phyloP scores from a whole-genome alignment of 176 grass and related monocot genomes.

The Juncus inflexus region DNA sequence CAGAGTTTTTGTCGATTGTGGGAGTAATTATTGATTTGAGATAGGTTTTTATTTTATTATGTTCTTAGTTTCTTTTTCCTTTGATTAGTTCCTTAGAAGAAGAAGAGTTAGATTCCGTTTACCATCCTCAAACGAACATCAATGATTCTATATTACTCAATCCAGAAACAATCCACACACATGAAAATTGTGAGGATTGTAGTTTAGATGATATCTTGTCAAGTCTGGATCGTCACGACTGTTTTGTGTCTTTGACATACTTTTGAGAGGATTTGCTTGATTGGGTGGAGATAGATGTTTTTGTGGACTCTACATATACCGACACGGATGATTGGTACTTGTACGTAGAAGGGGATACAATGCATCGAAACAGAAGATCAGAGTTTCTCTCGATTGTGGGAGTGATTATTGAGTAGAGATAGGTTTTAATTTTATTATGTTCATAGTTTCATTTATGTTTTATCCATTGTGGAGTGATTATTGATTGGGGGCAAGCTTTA shows the following conservation, averaged over 20 bases:
- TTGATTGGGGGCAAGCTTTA: too few species aligned
- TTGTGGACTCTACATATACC: too few species aligned
- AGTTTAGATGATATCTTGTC: constrained; percentile 46
- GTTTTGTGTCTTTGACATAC: constrained; percentile 15
- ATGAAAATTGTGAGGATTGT: too few species aligned
- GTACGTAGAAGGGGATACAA: constrained; percentile 5
- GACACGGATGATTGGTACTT: too few species aligned
- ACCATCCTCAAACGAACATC: neutral
- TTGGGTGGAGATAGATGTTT: constrained; percentile 41
- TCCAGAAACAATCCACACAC: too few species aligned
- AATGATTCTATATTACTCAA: too few species aligned
- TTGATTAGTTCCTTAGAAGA: constrained; percentile 25
- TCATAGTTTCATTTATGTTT: too few species aligned
- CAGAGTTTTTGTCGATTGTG: constrained; percentile 1
- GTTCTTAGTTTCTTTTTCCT: too few species aligned
- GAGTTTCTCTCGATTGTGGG: neutral
- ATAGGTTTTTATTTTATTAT: too few species aligned
- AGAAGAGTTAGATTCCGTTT: neutral
- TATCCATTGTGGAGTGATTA: too few species aligned
- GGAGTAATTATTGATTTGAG: neutral
- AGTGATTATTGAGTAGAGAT: neutral
- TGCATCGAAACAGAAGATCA: constrained; percentile 7
- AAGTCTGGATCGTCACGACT: constrained; percentile 29
- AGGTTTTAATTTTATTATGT: too few species aligned
- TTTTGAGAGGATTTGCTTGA: constrained; percentile 17